Base-by-base conservation (phyloP, 1,139 yeast species). In the Debaryomyces subglobosus region DNA sequence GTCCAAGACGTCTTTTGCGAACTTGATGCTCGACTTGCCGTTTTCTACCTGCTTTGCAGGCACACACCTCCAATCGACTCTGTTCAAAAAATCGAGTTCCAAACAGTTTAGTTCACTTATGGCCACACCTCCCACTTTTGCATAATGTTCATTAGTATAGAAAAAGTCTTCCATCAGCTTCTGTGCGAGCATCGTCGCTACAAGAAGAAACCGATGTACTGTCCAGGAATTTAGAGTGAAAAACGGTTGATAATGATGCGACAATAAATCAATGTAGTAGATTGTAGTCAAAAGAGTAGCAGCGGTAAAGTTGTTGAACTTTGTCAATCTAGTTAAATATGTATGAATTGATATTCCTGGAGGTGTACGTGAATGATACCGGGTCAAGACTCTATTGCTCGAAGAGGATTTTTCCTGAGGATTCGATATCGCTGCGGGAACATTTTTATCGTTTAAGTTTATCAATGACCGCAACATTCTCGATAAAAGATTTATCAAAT, bases 91-190 rank as follows among this genome's bases (percentile, higher is more conserved):
- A 67, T 94, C 98, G 48, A 88, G 84, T 63, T 94, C 99, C 42
- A 94, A 73, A 50, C 94, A 78, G 65, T 94, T 94, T 55, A 94
- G 74, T 65, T 94, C 99, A 51, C 86, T 79, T 39, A 87, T 74
- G 35, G 94, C 90, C 6, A 94, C 86, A 54, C 99, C 99, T 1
- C 99, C 99, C 16, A 94, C 98, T 63, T 89, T 88, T 9, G 98
- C 96, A 63, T 94, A 94, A 65, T 92, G 97, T 34, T 86, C 81
- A 65, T 92, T 94, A 5, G 97, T 91, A 66, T 96, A 92, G 65
- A 94, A 94, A 39, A 92, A 86, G 67, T 94, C 99, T 65, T 96
- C 95, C 58, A 94, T 77, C 2, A 96, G 96, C 65, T 94, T 94
- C 54, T 94, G 87, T 1, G 96, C 96, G 4, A 92, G 84, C 62